Evolutionary conservation across 306 rosid genomes (phyloP).

Genomic region (Acacia acuminata): DNA sequence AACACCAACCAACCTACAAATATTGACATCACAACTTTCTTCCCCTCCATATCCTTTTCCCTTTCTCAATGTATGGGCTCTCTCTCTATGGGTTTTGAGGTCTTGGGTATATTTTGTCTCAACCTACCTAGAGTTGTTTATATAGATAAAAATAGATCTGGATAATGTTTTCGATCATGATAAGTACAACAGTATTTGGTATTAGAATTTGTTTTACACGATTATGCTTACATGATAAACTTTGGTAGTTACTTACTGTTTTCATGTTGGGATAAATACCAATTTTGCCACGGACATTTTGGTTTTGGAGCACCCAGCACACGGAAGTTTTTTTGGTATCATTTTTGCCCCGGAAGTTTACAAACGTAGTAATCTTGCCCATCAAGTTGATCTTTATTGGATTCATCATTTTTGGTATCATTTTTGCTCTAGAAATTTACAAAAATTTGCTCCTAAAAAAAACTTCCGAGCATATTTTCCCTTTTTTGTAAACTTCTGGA

Average conservation of each 20-base stretch:
- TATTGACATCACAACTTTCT: neutral
- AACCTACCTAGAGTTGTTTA: neutral
- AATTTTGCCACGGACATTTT: too few species aligned
- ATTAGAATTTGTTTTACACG: neutral
- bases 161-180: neutral
- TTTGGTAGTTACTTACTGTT: neutral
- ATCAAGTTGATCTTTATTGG: too few species aligned
- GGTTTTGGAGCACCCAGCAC: too few species aligned
- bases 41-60: neutral
- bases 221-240: neutral
- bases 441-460: too few species aligned
- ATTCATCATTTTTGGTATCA: too few species aligned
- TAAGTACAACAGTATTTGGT: neutral
- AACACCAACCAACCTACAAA: neutral
- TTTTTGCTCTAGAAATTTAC: too few species aligned
- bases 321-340: too few species aligned
- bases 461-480: too few species aligned
- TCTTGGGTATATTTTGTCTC: neutral
- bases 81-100: neutral
- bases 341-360: too few species aligned
- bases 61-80: neutral
- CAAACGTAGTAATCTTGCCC: too few species aligned
- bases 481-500: too few species aligned
- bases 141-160: neutral
- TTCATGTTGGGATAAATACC: too few species aligned